Conservation (phyloP, 306 rosid species). For the Inga leiocalycina region DNA sequence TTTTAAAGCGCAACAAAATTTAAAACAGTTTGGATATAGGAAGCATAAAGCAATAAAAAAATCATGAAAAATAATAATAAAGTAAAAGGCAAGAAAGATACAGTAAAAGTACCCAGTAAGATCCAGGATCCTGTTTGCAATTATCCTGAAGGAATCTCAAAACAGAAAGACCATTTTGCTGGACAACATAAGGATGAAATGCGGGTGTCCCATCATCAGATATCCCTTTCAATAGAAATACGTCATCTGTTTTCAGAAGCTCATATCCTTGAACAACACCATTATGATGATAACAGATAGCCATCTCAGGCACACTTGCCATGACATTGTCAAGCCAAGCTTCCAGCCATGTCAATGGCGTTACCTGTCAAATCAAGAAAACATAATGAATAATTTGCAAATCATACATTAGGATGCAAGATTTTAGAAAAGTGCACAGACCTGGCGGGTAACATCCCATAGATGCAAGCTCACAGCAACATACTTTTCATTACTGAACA, state of each 20-base stretch:
- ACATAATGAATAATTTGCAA: slow-evolving; percentile 30
- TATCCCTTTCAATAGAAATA: slow-evolving; percentile 86
- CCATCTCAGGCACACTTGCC: slow-evolving; percentile 99
- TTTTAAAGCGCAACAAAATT: slow-evolving; percentile 10
- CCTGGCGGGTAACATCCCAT: slow-evolving; percentile 94
- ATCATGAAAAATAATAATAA: neutral
- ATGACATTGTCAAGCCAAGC: slow-evolving; percentile 99
- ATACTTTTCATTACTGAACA: slow-evolving; percentile 93
- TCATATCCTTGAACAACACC: slow-evolving; percentile 99
- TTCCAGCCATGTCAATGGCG: slow-evolving; percentile 96
- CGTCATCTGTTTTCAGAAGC: slow-evolving; percentile 91
- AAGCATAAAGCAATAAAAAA: slow-evolving; percentile 11
- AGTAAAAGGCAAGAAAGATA: neutral
- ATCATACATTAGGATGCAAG: slow-evolving; percentile 11
- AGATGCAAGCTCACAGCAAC: slow-evolving; percentile 96
- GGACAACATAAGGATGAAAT: slow-evolving; percentile 91
- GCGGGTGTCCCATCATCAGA: slow-evolving; percentile 96
- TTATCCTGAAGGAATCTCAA: slow-evolving; percentile 96
- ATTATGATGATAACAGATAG: slow-evolving; percentile 89
- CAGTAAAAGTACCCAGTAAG: slow-evolving; percentile 78
- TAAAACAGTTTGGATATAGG: neutral
- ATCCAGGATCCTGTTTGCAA: slow-evolving; percentile 98
- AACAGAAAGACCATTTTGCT: slow-evolving; percentile 96
- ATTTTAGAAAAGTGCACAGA: slow-evolving; percentile 38
- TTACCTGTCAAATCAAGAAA: slow-evolving; percentile 58